These are phyloP conservation scores for Diaporthe sp. DNA, from an alignment of 2,329 filamentous ascomycete species.

Conservation along the genomic window DNA sequence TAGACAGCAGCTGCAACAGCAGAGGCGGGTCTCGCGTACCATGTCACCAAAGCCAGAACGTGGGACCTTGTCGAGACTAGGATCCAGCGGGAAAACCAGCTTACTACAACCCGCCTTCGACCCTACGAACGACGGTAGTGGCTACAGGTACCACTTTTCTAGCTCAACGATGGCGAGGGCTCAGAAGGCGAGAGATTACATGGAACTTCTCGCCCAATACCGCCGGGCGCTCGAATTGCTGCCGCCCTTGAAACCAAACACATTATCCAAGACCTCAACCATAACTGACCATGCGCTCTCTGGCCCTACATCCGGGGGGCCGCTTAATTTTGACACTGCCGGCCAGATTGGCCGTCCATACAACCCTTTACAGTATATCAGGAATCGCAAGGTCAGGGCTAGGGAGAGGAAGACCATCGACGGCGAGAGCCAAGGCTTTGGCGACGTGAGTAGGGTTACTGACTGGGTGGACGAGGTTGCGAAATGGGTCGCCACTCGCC, in stretches of 20 bases:
- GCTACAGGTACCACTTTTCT: constrained; percentile 76
- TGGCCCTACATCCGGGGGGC: constrained; percentile 48
- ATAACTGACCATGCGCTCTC: constrained; percentile 53
- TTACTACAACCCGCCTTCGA: constrained; percentile 62
- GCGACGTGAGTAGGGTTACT: constrained; percentile 76
- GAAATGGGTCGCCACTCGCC: constrained; percentile 53
- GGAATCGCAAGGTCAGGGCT: constrained; percentile 87
- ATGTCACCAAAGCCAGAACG: constrained; percentile 67
- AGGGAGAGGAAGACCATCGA: constrained; percentile 81
- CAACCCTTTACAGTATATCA: constrained; percentile 92
- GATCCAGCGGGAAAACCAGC: constrained; percentile 53
- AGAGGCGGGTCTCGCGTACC: constrained; percentile 70
- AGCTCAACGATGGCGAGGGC: constrained; percentile 83
- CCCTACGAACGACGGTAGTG: constrained; percentile 48
- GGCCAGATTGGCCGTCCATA: constrained; percentile 75
- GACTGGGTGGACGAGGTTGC: constrained; percentile 81
- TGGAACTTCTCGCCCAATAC: constrained; percentile 90
- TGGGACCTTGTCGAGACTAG: constrained; percentile 51
- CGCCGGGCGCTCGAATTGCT: constrained; percentile 81
- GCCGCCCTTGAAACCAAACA: constrained; percentile 72
- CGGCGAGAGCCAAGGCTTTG: constrained; percentile 80
- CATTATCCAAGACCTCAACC: constrained; percentile 47
- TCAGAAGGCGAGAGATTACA: constrained; percentile 84
- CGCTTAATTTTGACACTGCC: constrained; percentile 45
- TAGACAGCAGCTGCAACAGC: constrained; percentile 77